Evolutionary conservation across 352 stramenopile species (phyloP).

Genomic region (Phytophthora capsici): DNA sequence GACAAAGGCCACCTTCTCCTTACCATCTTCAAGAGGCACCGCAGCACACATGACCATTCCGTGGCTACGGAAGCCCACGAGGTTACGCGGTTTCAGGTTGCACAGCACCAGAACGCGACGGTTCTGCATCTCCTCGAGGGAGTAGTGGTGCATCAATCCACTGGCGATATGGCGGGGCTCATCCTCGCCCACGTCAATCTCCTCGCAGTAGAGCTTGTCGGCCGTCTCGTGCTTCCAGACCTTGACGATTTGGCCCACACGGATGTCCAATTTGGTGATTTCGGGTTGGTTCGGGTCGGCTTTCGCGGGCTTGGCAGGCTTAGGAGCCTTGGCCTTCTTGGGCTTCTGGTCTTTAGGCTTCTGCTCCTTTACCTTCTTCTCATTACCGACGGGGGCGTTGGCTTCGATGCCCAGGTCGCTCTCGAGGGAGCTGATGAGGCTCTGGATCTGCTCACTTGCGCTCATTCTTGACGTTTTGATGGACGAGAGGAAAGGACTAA

Average conservation of each 20-base stretch:
- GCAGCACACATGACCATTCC: constrained; percentile 93
- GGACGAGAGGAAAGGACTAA: constrained; percentile 15
- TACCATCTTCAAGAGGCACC: constrained; percentile 65
- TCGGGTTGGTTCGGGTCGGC: constrained; percentile 72
- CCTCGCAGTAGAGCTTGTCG: constrained; percentile 93
- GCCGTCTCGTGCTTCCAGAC: constrained; percentile 92
- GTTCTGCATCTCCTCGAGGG: constrained; percentile 88
- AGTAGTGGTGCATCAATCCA: constrained; percentile 88
- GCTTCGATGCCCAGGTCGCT: constrained; percentile 78
- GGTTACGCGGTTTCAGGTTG: constrained; percentile 92
- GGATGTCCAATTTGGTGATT: constrained; percentile 93
- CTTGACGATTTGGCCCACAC: constrained; percentile 91
- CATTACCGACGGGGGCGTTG: constrained; percentile 53
- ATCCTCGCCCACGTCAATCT: constrained; percentile 92
- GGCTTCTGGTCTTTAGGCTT: constrained; percentile 33
- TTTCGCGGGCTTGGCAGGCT: constrained; percentile 47
- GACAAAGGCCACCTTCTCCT: constrained; percentile 87
- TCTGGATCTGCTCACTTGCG: constrained; percentile 70
- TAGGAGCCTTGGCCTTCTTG: constrained; percentile 57
- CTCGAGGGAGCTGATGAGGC: constrained; percentile 74
- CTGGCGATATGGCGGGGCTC: constrained; percentile 86
- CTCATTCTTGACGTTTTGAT: constrained; percentile 22
- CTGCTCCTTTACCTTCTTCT: constrained; percentile 37
- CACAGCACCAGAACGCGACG: constrained; percentile 88
- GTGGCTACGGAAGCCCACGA: constrained; percentile 92